Evolutionary conservation across 1,284 basidiomycete genomes (phyloP), one percentile per base, ranked within the genome.

Genomic region (Trichosporon sp.): DNA sequence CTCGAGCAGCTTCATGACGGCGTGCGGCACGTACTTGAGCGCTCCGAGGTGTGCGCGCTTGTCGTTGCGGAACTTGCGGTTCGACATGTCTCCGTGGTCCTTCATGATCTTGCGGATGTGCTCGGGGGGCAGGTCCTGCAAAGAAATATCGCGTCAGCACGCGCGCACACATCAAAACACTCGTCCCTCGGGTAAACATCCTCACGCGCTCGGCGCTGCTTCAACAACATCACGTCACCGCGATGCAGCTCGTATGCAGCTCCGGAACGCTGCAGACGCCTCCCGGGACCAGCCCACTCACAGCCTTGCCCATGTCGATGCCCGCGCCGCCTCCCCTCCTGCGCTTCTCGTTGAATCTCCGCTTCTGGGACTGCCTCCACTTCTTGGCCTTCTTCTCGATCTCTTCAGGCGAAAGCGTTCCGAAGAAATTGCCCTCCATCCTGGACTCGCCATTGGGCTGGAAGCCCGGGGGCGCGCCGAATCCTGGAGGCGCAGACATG

Each of bases 11-110:
- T 99, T 99, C 91, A 99, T 93, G 75, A 99, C 96, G 54, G 97
- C 97, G 84, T 99, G 97, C 51, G 97, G 97, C 67, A 99, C 94
- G 84, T 99, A 99, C 86, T 98, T 98, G 80, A 99, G 89, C 68
- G 96, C 96, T 78, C 96, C 96, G 40, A 98, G 89, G 84, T 98
- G 96, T 64, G 98, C 97, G 76, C 97, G 93, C 86, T 99, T 99
- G 88, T 99, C 97, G 81, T 96, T 96, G 76, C 97, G 88, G 85
- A 98, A 99, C 86, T 96, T 95, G 83, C 93, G 89, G 82, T 93
- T 94, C 85, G 92, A 94, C 94, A 97, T 96, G 85, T 96, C 94
- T 76, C 94, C 94, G 78, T 96, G 94, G 85, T 97, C 94, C 86
- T 97, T 95, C 86, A 97, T 95, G 78, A 97, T 96, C 90, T 96